phyloP scores from a whole-genome alignment of 768 basidiomycete species.

The Russula foetens region DNA sequence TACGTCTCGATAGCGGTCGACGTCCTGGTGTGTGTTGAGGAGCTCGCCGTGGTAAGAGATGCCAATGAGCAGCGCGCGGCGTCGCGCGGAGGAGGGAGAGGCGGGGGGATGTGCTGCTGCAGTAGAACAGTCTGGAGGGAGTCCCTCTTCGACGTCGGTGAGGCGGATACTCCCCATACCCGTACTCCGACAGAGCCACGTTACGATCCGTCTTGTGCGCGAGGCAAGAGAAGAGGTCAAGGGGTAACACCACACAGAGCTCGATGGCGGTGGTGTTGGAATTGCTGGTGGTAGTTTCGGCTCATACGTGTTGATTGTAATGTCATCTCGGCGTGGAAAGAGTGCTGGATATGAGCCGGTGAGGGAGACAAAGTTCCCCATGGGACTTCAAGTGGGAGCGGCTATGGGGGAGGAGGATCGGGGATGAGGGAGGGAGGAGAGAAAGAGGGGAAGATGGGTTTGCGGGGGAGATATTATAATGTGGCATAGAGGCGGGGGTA shows the following conservation, averaged over 20 bases:
- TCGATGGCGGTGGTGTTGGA: neutral
- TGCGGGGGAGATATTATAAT: neutral
- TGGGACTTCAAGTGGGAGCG: neutral
- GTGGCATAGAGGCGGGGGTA: neutral
- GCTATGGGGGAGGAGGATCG: neutral
- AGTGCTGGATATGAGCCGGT: neutral
- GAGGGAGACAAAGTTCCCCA: slow-evolving; percentile 9
- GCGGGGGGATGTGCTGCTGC: neutral
- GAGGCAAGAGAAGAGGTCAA: neutral
- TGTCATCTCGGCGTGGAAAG: neutral
- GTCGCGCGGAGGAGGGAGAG: neutral
- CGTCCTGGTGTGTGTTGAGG: slow-evolving; percentile 17
- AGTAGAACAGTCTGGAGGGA: neutral
- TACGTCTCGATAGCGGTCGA: slow-evolving; percentile 11
- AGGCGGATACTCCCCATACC: neutral
- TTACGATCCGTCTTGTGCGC: neutral
- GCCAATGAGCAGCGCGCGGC: slow-evolving; percentile 19
- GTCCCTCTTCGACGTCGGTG: neutral
- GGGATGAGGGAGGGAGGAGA: neutral
- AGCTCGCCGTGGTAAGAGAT: slow-evolving; percentile 18
- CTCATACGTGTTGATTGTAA: neutral
- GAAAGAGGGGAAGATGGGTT: neutral
- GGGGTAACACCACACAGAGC: neutral
- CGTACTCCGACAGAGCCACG: neutral
- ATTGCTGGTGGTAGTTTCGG: neutral